Evolutionary conservation across 2,329 filamentous ascomycete genomes (phyloP).

Genomic region (Sclerotinia borealis): DNA sequence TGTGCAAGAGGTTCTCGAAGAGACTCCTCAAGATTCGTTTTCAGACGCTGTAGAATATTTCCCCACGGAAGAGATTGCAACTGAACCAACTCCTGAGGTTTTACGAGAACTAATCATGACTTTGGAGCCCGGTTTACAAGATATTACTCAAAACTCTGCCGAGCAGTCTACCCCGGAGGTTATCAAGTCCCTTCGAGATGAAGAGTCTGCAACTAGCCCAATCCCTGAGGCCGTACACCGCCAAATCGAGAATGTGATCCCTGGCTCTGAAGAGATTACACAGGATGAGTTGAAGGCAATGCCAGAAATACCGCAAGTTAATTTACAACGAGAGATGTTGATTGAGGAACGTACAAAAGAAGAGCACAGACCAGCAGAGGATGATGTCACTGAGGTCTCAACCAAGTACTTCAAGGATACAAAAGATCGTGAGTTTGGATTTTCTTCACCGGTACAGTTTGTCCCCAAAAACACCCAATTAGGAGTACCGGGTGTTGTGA

Average conservation of each 20-base stretch:
- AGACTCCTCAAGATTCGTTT: not conserved
- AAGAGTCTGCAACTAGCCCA: not conserved
- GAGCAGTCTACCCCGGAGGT: not conserved
- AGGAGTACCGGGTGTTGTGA: conserved; percentile 6
- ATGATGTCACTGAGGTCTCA: conserved; percentile 16
- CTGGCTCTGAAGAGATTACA: not conserved
- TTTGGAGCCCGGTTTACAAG: not conserved
- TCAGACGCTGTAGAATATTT: not conserved
- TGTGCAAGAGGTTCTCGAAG: not conserved
- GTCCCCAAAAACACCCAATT: conserved; percentile 2
- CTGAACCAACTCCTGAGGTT: not conserved
- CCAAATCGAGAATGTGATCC: not conserved
- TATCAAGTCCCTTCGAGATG: not conserved
- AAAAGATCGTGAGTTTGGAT: conserved; percentile 20
- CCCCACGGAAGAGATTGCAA: not conserved
- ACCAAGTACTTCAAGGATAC: conserved; percentile 21
- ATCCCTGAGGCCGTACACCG: not conserved
- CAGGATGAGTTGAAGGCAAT: not conserved
- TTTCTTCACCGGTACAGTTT: conserved; percentile 18
- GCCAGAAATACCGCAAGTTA: not conserved
- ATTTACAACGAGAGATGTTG: not conserved
- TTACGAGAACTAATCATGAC: not conserved
- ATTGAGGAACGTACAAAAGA: conserved; percentile 7
- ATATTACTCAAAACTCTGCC: not conserved
- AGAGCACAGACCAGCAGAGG: conserved; percentile 11